Evolutionary conservation across 441 rosid species (phyloP), one percentile per base, ranked within the genome.

Genomic region (Syzygium malaccense): DNA sequence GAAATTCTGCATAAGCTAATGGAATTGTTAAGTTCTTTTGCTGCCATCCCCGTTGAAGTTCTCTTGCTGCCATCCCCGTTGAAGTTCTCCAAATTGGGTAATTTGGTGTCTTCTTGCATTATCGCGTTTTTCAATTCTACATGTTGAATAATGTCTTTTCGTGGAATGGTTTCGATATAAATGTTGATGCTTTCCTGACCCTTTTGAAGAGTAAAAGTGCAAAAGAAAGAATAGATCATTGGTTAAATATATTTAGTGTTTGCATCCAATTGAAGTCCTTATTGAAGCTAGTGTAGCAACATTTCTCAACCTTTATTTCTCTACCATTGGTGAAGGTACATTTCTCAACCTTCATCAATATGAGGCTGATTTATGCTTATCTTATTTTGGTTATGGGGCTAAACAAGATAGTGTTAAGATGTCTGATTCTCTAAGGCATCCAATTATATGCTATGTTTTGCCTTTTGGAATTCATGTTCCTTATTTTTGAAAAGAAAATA

Each of bases 1-100:
- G 93, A 93, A 86, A 97, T 95, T 92, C 78, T 93, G 87, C 93
- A 86, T n/a, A 94, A 95, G 94, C 95, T 95, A 54, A 95, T 88
- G 90, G 86, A 66, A 71, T 87, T 94, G 89, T 96, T 96, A 53
- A 87, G 87, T 41, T 92, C 94, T 33, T 86, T 91, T 90, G 94
- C 92, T 64, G 92, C 93, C 88, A 92, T 98, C 87, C 98, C 99
- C 89, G 33, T 33, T 33, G 95, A 98, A 94, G 94, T 95, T 93
- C 93, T 96, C 87, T 91, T 90, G 94, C 92, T 64, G 92, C 93
- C 88, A 92, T 98, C 87, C 98, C 99, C 89, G 33, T 33, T 33
- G 95, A 98, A 94, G 94, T 95, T 93, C 93, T 96, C 87, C 93
- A 92, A 55, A 93, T 95, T 64, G 98, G 99, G 99, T 96, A 95